Percentiles rank a stretch among this genome's conserved stretches.
These are phyloP conservation scores for Fragaria vesca DNA, from an alignment of 306 rosid genomes.

Conservation along the genomic window DNA sequence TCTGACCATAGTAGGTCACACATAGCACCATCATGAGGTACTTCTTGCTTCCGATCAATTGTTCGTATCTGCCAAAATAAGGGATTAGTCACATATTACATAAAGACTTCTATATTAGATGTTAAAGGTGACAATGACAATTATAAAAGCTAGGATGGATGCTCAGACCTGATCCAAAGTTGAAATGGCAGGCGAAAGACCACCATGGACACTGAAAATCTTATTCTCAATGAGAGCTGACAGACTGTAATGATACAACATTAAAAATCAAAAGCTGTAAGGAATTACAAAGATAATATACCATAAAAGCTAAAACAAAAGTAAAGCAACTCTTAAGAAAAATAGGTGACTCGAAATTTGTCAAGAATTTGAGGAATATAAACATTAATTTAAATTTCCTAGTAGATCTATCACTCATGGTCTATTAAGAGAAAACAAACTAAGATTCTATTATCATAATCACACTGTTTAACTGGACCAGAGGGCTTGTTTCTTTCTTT, in stretches of 20 bases:
- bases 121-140: not conserved
- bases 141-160: slow-evolving; percentile 5
- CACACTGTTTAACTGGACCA: not conserved
- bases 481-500: not conserved
- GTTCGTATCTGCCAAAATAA: slow-evolving; percentile 66
- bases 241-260: slow-evolving; percentile 52
- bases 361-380: not conserved
- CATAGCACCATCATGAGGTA: slow-evolving; percentile 99
- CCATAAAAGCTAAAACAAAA: not conserved
- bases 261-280: slow-evolving; percentile 23
- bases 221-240: slow-evolving; percentile 93
- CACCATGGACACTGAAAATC: slow-evolving; percentile 97
- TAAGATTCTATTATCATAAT: not conserved
- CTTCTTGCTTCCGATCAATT: slow-evolving; percentile 98
- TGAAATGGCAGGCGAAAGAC: slow-evolving; percentile 95
- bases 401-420: not conserved
- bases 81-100: not conserved
- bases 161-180: slow-evolving; percentile 86
- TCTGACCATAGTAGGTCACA: slow-evolving; percentile 99
- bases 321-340: not conserved
- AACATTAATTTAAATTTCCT: not conserved
- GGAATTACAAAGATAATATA: slow-evolving; percentile 8
- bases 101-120: slow-evolving; percentile 13
- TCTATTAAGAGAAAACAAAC: not conserved
- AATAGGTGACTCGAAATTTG: not conserved